Conservation (phyloP, 768 basidiomycete genomes). For the Psilocybe cubensis region DNA sequence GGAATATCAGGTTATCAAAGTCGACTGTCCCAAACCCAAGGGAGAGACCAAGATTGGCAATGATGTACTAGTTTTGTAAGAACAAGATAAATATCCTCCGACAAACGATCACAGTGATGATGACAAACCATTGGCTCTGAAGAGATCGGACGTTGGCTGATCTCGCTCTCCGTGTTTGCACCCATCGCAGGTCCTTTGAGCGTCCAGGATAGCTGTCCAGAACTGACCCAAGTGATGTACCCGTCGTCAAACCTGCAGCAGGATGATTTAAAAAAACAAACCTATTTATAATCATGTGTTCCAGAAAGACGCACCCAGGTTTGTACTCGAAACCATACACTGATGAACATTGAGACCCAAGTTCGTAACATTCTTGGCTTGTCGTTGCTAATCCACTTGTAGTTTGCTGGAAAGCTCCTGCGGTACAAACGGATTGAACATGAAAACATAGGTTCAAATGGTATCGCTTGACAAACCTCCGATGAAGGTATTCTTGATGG, state of each 20-base stretch:
- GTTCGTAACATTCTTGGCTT: slow-evolving; percentile 70
- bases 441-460: slow-evolving; percentile 14
- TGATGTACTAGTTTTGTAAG: slow-evolving; percentile 53
- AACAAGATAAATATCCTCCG: not conserved
- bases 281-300: not conserved
- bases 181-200: slow-evolving; percentile 59
- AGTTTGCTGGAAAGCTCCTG: slow-evolving; percentile 67
- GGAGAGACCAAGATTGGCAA: slow-evolving; percentile 74
- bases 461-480: slow-evolving; percentile 34
- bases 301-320: slow-evolving; percentile 39
- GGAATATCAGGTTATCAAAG: slow-evolving; percentile 54
- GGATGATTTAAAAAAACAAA: not conserved
- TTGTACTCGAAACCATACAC: slow-evolving; percentile 56
- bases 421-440: slow-evolving; percentile 19
- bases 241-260: slow-evolving; percentile 28
- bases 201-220: slow-evolving; percentile 67
- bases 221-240: slow-evolving; percentile 81
- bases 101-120: slow-evolving; percentile 31
- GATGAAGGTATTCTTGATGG: slow-evolving; percentile 3
- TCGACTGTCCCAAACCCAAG: slow-evolving; percentile 70
- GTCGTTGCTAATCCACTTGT: slow-evolving; percentile 69
- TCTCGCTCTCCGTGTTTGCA: slow-evolving; percentile 53
- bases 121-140: slow-evolving; percentile 70
- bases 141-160: slow-evolving; percentile 61
- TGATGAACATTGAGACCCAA: slow-evolving; percentile 31